Base-by-base conservation (phyloP, 202 grass and related monocot genomes). In the Zizania palustris region DNA sequence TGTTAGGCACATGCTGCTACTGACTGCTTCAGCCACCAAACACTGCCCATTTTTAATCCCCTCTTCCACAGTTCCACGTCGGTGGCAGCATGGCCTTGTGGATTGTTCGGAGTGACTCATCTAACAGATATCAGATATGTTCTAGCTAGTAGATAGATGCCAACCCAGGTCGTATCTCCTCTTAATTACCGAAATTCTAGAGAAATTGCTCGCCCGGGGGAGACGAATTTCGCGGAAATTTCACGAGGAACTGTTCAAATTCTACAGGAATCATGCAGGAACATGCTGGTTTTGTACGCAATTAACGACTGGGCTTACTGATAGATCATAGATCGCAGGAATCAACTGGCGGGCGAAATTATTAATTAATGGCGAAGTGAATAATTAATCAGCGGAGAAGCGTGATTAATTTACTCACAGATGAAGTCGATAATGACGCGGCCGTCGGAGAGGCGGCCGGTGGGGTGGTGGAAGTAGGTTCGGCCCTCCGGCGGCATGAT, bases 361-460 rank as follows among this genome's bases (percentile, higher is more conserved):
- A 55, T 56, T 43, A 15, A 42, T 35, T 48, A 53, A 50, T 1
- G 42, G 45, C 14, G 8, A 1, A 5, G 0, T 5, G 5, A 1
- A 15, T 50, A 28, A 28, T 45, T 9, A n/a, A 20, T n/a, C 7
- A 51, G 14, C 14, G 45, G 49, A 50, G 48, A 14, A 51, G 49
- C 1, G 55, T 71, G 59, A 36, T 61, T 53, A 44, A 56, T 63
- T 9, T 61, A 89, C 90, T 85, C 73, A 90, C 90, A 90, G 78
- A 93, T 56, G 77, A 90, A 93, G 72, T 90, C 90, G 69, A 93
- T 80, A 73, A 90, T 78, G 65, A 93, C 87, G 69, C 90, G 84
- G 65, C 90, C 90, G 78, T 93, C 90, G 81, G 80, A 85, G 81
- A 87, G 87, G 20, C 90, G 81, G 0, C 87, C 87, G 35, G 84